Evolutionary conservation across 2,329 filamentous ascomycete genomes (phyloP), one percentile per base, ranked within the genome.

Genomic region (Paecilomyces formosus): DNA sequence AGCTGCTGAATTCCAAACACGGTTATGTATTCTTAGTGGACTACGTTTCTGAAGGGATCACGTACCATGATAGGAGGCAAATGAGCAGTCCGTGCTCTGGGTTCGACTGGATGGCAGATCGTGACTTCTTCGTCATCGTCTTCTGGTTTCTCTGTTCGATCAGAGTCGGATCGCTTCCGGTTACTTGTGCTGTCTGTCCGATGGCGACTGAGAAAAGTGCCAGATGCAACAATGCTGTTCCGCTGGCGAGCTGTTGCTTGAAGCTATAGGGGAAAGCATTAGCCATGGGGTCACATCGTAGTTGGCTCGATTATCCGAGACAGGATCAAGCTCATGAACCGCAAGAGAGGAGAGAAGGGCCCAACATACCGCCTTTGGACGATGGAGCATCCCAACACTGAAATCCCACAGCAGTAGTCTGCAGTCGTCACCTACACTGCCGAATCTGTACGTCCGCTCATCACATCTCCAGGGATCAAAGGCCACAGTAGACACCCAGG

Each of bases 391-490:
- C 66, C 92, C 92, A 50, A 96, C 91, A 64, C 88, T 96, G 72
- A 99, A 99, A 77, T 99, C 94, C 94, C 94, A 99, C 12, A 99
- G 79, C 60, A 96, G 85, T 18, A 99, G 79, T 58, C 92, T 83
- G 66, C 92, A 90, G 72, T 99, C 94, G 71, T 97, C 93, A 13
- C 93, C 94, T 0, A 99, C 93, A 67, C 91, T 96, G 30, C 94
- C 94, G 68, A 99, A 96, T 1, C 94, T 85, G 75, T 99, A 99
- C 67, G 91, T 97, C 66, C 89, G 86, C 70, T 96, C 91, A 69
- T 99, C 94, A 69, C 94, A 99, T 62, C 92, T 85, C 94, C 94
- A 99, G 0, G 92, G 92, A 72, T 99, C 94, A 72, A 97, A 99
- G 3, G 91, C 90, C 45, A 99, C 90, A 15, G 88, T 86, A 3